phyloP scores from a whole-genome alignment of 2,329 filamentous ascomycete genomes.

The Trichoderma brevicompactum region DNA sequence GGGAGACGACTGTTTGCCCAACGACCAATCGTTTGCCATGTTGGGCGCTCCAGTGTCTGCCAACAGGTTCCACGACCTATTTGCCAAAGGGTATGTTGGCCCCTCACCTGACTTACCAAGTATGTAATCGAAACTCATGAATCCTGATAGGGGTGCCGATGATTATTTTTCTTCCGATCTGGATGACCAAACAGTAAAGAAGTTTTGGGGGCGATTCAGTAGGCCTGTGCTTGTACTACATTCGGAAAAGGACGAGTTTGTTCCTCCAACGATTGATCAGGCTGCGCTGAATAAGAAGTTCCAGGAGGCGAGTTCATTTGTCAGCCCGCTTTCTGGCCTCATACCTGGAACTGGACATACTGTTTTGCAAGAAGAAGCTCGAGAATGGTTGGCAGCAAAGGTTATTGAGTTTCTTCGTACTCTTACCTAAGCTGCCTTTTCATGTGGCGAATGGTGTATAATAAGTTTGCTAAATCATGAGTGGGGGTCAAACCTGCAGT shows the following conservation, averaged over 20 bases:
- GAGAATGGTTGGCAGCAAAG: constrained; percentile 54
- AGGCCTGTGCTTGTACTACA: constrained; percentile 67
- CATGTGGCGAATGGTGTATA: background rate
- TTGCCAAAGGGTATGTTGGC: constrained; percentile 53
- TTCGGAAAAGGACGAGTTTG: constrained; percentile 68
- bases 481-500: too few species aligned
- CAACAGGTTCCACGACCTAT: constrained; percentile 57
- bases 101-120: background rate
- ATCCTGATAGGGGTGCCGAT: constrained; percentile 66
- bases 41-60: constrained; percentile 56
- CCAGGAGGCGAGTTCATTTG: constrained; percentile 50
- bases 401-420: constrained; percentile 52
- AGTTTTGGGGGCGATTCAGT: constrained; percentile 68
- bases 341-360: constrained; percentile 59
- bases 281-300: constrained; percentile 61
- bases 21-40: constrained; percentile 47
- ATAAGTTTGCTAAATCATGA: too few species aligned
- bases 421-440: background rate
- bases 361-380: constrained; percentile 51
- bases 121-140: background rate
- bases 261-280: constrained; percentile 63
- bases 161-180: constrained; percentile 88
- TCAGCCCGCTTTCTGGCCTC: constrained; percentile 55
- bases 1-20: constrained; percentile 59
- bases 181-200: constrained; percentile 55